phyloP scores from a whole-genome alignment of 805 yeast genomes.

The Sugiyamaella smithiae region DNA sequence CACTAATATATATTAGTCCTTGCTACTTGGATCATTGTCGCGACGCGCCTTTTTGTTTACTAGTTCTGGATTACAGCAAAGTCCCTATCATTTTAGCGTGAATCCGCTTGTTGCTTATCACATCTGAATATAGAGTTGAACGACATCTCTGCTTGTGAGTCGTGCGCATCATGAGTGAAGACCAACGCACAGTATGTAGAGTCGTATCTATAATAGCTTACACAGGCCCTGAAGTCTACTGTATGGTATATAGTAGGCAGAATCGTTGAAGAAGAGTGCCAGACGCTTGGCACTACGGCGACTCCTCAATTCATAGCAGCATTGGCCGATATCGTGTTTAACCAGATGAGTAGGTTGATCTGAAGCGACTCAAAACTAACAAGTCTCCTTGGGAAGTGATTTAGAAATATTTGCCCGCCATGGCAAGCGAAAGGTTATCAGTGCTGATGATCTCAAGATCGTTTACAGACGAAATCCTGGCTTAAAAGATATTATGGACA shows the following conservation, averaged over 20 bases:
- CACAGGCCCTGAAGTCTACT: slow-evolving; percentile 26
- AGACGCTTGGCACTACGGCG: slow-evolving; percentile 22
- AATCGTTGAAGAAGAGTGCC: slow-evolving; percentile 32
- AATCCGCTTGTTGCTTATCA: too few relatives aligned
- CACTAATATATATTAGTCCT: too few relatives aligned
- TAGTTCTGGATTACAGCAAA: too few relatives aligned
- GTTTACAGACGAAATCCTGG: slow-evolving; percentile 33
- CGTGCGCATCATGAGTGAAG: too few relatives aligned
- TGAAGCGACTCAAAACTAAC: slow-evolving; percentile 2
- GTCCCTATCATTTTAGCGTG: too few relatives aligned
- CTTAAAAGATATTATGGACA: slow-evolving; percentile 25
- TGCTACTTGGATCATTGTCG: too few relatives aligned
- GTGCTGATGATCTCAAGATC: slow-evolving; percentile 31
- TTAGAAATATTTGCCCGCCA: slow-evolving; percentile 33
- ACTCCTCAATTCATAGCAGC: slow-evolving; percentile 35
- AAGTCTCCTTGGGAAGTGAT: slow-evolving; percentile 29
- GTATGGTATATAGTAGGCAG: slow-evolving; percentile 32
- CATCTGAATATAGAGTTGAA: too few relatives aligned
- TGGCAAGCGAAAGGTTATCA: slow-evolving; percentile 30
- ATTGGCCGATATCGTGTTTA: slow-evolving; percentile 32
- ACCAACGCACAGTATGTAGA: too few relatives aligned
- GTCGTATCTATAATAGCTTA: too few relatives aligned
- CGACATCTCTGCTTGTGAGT: neutral
- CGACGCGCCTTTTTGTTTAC: too few relatives aligned
- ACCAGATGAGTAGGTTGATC: slow-evolving; percentile 27